Evolutionary conservation across 805 yeast genomes (phyloP), one percentile per base, ranked within the genome.

Genomic region (Priceomyces medius): DNA sequence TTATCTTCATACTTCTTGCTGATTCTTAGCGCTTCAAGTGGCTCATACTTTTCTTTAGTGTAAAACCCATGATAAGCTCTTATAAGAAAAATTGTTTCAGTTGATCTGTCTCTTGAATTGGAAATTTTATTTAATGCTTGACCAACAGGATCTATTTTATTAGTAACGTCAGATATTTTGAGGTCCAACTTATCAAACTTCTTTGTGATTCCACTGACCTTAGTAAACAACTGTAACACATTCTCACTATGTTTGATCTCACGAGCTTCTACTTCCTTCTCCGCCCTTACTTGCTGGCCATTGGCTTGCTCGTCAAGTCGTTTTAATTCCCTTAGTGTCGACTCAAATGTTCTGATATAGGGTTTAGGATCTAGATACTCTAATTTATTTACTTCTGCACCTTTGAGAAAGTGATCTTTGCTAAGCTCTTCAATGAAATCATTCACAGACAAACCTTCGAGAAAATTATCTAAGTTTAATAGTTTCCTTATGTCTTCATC

Each of bases 271-370:
- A 84, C 88, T 14, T 79, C 80, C 14, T 64, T 65, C 36, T 77
- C 83, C 17, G 81, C 69, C n/a, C 64, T 63, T 3, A 64, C 64
- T 47, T 80, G 82, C 40, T 73, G 73, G 12, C 61, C 58, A 3
- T 63, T 57, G 2, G 89, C 78, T 33, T 83, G 83, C 1, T 73
- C 76, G 35, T 73, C 73, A 32, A 93, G 63, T 37, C 71, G 71
- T 52, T 80, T 77, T 48, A 91, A 67, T 54, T 88, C 91, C 35
- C 80, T 73, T 34, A 89, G 67, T 2, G 93, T 87, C 1, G 90
- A 80, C 58, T 91, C 97, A 60, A 93, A 90, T 0, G 96, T 88
- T 50, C 97, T 77, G 35, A 91, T 91, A 58, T 87, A 93, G 2
- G 98, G 98, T 55, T 88, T 88, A 1, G 98, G 97, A 55, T 93